Percentiles rank a stretch among this genome's conserved stretches.
phyloP scores from a whole-genome alignment of 169 alveolate species.

The Besnoitia besnoiti region DNA sequence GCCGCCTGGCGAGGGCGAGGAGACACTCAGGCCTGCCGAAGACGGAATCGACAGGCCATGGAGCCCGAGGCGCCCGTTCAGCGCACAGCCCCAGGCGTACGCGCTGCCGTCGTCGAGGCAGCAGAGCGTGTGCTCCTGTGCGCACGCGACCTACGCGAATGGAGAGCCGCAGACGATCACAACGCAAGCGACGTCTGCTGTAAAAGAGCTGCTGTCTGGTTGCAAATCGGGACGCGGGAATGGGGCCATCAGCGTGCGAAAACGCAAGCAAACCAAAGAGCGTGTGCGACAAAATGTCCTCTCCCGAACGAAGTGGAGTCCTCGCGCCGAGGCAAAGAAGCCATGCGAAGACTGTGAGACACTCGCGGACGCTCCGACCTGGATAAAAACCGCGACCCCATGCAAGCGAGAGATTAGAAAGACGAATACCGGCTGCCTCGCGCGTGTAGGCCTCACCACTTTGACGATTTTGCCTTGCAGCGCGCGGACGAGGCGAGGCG shows the following conservation, averaged over 20 bases:
- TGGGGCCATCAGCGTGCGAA: background rate
- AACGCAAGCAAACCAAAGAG: background rate
- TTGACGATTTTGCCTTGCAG: constrained; percentile 70
- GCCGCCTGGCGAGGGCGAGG: background rate
- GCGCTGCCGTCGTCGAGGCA: constrained; percentile 76
- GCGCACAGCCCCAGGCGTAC: constrained; percentile 88
- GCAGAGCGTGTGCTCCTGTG: constrained; percentile 76
- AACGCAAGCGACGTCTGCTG: background rate
- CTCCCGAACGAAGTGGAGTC: too few species aligned
- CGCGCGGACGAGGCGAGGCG: constrained; percentile 71
- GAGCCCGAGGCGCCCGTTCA: constrained; percentile 87
- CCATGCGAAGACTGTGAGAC: too few species aligned
- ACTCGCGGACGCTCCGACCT: too few species aligned
- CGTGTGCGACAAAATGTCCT: background rate
- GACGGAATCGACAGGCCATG: constrained; percentile 10
- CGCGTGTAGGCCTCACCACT: constrained; percentile 64
- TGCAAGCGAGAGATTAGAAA: too few species aligned
- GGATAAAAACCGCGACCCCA: too few species aligned
- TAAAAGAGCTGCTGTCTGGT: too few species aligned
- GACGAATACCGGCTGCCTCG: too few species aligned
- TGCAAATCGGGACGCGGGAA: background rate
- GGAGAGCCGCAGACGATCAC: background rate
- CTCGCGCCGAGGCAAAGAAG: too few species aligned
- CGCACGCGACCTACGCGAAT: constrained; percentile 73
- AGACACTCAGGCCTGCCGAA: background rate